These are phyloP conservation scores for Salicornia ramosissima DNA, from an alignment of 148 eudicot genomes.

Conservation along the genomic window DNA sequence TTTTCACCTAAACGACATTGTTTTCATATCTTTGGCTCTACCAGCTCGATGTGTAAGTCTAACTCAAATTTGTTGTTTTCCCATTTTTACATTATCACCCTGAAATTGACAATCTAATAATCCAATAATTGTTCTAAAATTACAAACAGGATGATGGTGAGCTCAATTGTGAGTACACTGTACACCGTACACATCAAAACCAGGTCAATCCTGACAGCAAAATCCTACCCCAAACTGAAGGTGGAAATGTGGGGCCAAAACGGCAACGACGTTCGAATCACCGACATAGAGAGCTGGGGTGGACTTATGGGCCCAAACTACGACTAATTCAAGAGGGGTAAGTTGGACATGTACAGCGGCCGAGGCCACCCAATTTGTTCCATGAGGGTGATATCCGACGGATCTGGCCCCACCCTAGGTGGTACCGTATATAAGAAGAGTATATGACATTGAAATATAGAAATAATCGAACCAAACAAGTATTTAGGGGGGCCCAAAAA, in stretches of 20 bases:
- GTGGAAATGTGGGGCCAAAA: slow-evolving; percentile 46
- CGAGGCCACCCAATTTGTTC: slow-evolving; percentile 56
- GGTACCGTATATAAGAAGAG: no score
- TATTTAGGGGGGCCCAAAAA: no score
- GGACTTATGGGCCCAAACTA: slow-evolving; percentile 69
- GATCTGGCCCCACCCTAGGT: slow-evolving; percentile 54
- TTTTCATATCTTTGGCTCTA: slow-evolving; percentile 38
- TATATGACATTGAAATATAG: no score
- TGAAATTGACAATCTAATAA: no score
- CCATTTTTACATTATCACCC: no score
- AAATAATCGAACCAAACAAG: no score
- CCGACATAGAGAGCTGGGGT: slow-evolving; percentile 65
- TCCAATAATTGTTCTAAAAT: no score
- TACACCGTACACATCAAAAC: slow-evolving; percentile 65
- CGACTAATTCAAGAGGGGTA: slow-evolving; percentile 83
- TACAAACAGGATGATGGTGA: slow-evolving; percentile 8
- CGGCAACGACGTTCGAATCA: slow-evolving; percentile 47
- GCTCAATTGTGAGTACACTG: slow-evolving; percentile 59
- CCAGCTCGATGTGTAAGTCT: slow-evolving; percentile 46
- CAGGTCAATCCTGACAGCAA: slow-evolving; percentile 69
- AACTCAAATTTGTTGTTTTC: no score
- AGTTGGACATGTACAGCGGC: slow-evolving; percentile 73
- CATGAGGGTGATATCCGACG: slow-evolving; percentile 63
- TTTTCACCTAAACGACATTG: slow-evolving; percentile 31
- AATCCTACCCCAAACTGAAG: slow-evolving; percentile 65